Evolutionary conservation across 2,329 filamentous ascomycete genomes (phyloP), one percentile per base, ranked within the genome.

Genomic region (Corynespora cassiicola): DNA sequence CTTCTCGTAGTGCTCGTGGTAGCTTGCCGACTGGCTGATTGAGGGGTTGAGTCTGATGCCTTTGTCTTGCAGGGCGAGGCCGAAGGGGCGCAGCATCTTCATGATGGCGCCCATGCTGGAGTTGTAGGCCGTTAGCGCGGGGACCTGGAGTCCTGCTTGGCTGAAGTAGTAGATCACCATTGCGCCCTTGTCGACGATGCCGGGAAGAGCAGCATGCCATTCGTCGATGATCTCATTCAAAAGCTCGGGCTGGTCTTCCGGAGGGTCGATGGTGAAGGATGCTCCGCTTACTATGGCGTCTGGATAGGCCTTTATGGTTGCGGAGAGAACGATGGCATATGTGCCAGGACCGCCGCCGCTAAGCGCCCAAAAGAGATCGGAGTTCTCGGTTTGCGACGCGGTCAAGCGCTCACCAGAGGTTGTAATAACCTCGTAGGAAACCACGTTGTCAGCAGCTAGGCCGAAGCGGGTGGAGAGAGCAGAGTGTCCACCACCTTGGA

Each of bases 401-500:
- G 35, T 50, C 12, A 49, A 9, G 8, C 47, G 28, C 21, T 45
- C 22, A 7, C 54, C 56, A 22, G 41, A 33, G 6, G 46, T 34
- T 6, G 52, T 54, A 3, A 61, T 37, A 3, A 57, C 53, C 30
- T 60, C 45, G 34, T 35, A 47, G 17, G 56, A 49, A 3, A 57
- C 48, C 7, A 50, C 42, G n/a, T 57, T 39, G 22, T 58, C 53
- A 9, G 50, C 45, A 10, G 20, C 48, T 9, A 56, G 35, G 8
- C 54, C 54, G 24, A 30, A 44, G 21, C 23, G 31, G 14, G 40
- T 38, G 3, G 23, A 25, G 6, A 81, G 51, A 8, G 74, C 75
- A n/a, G 69, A 72, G 58, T 81, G 75, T 0, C 78, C 78, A 21
- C 75, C 78, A 3, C 75, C 76, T 9, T 50, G 48, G 11, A 55